Evolutionary conservation across 106 monocot species (phyloP), one percentile per base, ranked within the genome.

Genomic region (Allium cepa): DNA sequence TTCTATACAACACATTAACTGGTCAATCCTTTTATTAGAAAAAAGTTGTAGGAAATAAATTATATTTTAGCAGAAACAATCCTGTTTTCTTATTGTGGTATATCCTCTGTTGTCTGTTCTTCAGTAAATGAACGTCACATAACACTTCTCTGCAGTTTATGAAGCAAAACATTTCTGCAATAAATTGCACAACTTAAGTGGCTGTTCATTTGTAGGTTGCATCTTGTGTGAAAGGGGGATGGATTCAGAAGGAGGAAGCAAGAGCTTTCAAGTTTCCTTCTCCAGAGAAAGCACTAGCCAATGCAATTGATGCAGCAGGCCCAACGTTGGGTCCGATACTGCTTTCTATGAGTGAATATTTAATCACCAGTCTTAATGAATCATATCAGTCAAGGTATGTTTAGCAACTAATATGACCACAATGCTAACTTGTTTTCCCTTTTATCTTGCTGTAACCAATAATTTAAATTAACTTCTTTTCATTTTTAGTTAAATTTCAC

Each of bases 331-430:
- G 89, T 8, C 83, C 83, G 22, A 59, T 47, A 57, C 87, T 90
- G 72, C 55, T 94, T 70, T 78, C 90, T 51, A 94, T 90, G 82
- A 94, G 94, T 75, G 94, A 94, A 87, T 94, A 64, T 72, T 72
- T 94, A 22, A 90, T 94, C 26, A 94, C 90, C 45, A 94, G 94
- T 48, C 56, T 94, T 60, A 90, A 90, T 72, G 90, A 90, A 80
- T 90, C 94, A 73, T 94, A 90, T 61, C 90, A 90, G 69, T 90
- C 94, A 46, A 85, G 90, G 94, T 82, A 78, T 36, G 3, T 36
- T 36, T 36, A 36, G 5, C 36, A 36, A 36, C 1, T 36, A 36
- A 36, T 36, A 36, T 36, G 36, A 36, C 36, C 36, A 36, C 36
- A 36, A 36, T 36, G 36, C 36, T 36, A 36, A 36, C 36, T 36